Percentiles rank a stretch among this genome's conserved stretches.
These are phyloP conservation scores for Cordyceps pruinosa DNA, from an alignment of 2,329 filamentous ascomycete species.

Conservation along the genomic window DNA sequence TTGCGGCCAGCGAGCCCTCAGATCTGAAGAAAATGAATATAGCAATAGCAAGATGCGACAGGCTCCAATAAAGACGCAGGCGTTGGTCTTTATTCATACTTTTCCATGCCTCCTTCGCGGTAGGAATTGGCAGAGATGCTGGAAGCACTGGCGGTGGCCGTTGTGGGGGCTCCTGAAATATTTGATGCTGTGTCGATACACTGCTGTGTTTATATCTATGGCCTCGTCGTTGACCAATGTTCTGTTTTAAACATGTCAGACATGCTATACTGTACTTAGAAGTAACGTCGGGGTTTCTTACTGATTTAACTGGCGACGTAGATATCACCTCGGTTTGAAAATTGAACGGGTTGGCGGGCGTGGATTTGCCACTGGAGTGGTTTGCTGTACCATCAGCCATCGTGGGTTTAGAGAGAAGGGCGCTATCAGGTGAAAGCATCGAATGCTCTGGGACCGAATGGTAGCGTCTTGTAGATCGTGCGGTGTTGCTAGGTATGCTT, in stretches of 20 bases:
- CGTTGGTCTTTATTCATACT: constrained; percentile 89
- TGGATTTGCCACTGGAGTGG: constrained; percentile 11
- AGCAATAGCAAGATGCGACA: constrained; percentile 79
- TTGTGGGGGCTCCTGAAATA: constrained; percentile 86
- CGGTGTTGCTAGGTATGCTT: not conserved
- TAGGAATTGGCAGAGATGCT: constrained; percentile 86
- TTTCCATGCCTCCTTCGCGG: constrained; percentile 75
- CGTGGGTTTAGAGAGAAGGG: constrained; percentile 18
- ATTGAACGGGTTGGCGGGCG: constrained; percentile 74
- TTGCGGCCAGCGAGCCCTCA: constrained; percentile 81
- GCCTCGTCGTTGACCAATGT: constrained; percentile 82
- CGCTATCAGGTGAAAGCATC: constrained; percentile 6
- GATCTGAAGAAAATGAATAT: constrained; percentile 80
- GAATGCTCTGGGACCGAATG: not conserved
- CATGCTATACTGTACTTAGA: not conserved
- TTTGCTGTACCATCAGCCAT: constrained; percentile 19
- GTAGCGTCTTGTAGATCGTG: not conserved
- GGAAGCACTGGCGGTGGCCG: constrained; percentile 83
- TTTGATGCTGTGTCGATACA: constrained; percentile 80
- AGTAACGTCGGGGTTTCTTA: constrained; percentile 31
- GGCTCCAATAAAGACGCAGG: constrained; percentile 76
- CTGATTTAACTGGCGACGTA: constrained; percentile 69
- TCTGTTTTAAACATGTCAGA: constrained; percentile 41
- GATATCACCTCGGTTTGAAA: constrained; percentile 79
- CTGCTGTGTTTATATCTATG: constrained; percentile 98